Evolutionary conservation across 306 rosid species (phyloP), one percentile per base, ranked within the genome.

Genomic region (Sindora glabra): DNA sequence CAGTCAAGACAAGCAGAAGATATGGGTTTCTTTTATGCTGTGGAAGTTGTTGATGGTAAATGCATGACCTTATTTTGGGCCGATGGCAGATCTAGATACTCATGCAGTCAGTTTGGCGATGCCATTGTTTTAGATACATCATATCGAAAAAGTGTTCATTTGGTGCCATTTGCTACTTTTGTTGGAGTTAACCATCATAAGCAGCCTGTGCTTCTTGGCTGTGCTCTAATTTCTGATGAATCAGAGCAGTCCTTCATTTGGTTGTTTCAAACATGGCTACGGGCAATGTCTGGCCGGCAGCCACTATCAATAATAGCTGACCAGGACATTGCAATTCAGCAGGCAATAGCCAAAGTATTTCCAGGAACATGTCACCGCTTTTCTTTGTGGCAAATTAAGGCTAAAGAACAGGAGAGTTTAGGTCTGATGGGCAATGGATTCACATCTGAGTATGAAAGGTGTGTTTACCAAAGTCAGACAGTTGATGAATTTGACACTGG

Each of bases 51-150:
- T 42, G 66, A 78, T 66, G 86, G 95, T 56, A 80, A 56, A 42
- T 86, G 94, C 86, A 78, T 86, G 98, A 92, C 85, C 78, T 42
- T 92, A 65, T 92, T 92, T 77, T 92, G 96, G 98, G 95, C 98
- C 21, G 98, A 92, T 74, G 96, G 98, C 50, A 81, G 92, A 77
- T 88, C 96, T 53, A 78, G 98, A 65, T 92, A 86, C 72, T 88
- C 95, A 50, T 80, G 89, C 76, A 83, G 94, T 69, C 98, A 81
- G 78, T 92, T 88, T 63, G 96, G 96, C 47, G 98, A 92, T 82
- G 80, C 75, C 56, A 66, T 92, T 24, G 78, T 86, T 62, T 62
- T 88, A 8, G 98, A 92, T 48, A 83, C 95, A 25, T 88, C 96
- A 12, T 92, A 88, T 52, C 68, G 95, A 38, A 83, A 88, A 68